phyloP scores from a whole-genome alignment of 805 yeast genomes.

The Debaryomyces hansenii region DNA sequence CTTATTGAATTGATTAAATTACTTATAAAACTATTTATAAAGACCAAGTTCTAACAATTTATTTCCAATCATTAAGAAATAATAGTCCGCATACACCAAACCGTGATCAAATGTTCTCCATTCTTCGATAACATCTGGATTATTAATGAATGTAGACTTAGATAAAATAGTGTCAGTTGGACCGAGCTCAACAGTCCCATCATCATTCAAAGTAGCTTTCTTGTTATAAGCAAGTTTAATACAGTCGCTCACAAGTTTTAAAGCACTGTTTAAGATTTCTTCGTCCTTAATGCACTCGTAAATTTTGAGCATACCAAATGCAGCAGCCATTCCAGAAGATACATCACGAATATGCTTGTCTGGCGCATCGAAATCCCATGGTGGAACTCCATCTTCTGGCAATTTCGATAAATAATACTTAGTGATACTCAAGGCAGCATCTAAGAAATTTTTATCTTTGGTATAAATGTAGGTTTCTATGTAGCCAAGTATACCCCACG shows the following conservation, averaged over 20 bases:
- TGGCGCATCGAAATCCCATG: slow-evolving; percentile 30
- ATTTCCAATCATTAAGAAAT: slow-evolving; percentile 26
- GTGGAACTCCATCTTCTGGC: slow-evolving; percentile 21
- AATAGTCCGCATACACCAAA: slow-evolving; percentile 30
- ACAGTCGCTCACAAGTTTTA: slow-evolving; percentile 15
- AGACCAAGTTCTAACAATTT: slow-evolving; percentile 22
- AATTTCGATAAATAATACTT: slow-evolving; percentile 20
- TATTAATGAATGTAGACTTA: slow-evolving; percentile 22
- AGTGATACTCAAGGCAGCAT: slow-evolving; percentile 20
- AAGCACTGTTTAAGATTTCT: slow-evolving; percentile 14
- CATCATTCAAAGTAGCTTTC: slow-evolving; percentile 2
- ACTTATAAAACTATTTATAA: not conserved
- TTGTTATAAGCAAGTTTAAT: slow-evolving; percentile 9
- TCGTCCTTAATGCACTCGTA: slow-evolving; percentile 13
- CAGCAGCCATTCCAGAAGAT: slow-evolving; percentile 28
- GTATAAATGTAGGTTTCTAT: slow-evolving; percentile 24
- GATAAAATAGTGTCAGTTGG: slow-evolving; percentile 21
- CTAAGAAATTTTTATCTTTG: slow-evolving; percentile 19
- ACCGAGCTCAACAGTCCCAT: slow-evolving; percentile 16
- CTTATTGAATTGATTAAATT: too few species aligned
- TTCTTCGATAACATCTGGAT: slow-evolving; percentile 14
- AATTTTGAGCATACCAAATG: slow-evolving; percentile 23
- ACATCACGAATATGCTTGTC: slow-evolving; percentile 18
- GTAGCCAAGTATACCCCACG: slow-evolving; percentile 30
- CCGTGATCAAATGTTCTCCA: slow-evolving; percentile 18